Evolutionary conservation across 1,284 basidiomycete genomes (phyloP).

Genomic region (Malassezia slooffiae): DNA sequence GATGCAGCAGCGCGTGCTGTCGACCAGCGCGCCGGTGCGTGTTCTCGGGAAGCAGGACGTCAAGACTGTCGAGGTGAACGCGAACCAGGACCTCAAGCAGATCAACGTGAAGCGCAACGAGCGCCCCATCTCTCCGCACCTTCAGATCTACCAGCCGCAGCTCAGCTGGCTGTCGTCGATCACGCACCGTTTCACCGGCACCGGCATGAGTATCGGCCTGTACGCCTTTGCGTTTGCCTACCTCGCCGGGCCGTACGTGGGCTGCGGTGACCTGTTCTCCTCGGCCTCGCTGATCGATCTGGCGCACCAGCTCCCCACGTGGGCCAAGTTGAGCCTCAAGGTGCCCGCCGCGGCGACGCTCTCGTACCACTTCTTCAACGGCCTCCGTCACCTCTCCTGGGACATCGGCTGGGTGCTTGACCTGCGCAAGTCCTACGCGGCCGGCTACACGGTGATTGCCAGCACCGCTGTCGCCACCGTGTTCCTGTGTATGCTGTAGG

Average conservation of each 20-base stretch:
- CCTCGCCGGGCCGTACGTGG: slow-evolving; percentile 64
- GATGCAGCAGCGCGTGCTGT: slow-evolving; percentile 2
- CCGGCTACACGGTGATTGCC: slow-evolving; percentile 36
- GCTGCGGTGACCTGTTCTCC: slow-evolving; percentile 54
- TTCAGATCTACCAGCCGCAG: slow-evolving; percentile 93
- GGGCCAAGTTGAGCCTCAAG: slow-evolving; percentile 43
- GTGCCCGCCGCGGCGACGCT: slow-evolving; percentile 27
- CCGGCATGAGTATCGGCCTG: slow-evolving; percentile 56
- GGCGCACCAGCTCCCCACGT: slow-evolving; percentile 52
- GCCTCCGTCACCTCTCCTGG: slow-evolving; percentile 82
- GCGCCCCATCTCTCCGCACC: slow-evolving; percentile 80
- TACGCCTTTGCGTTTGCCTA: slow-evolving; percentile 83
- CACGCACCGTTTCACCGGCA: slow-evolving; percentile 72
- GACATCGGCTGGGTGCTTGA: slow-evolving; percentile 58
- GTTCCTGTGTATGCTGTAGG: slow-evolving; percentile 28
- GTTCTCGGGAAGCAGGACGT: slow-evolving; percentile 4
- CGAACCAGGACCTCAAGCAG: slow-evolving; percentile 55
- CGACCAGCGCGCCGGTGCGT: slow-evolving; percentile 4
- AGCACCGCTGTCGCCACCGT: slow-evolving; percentile 25
- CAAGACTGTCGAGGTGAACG: slow-evolving; percentile 44
- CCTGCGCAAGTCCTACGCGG: slow-evolving; percentile 32
- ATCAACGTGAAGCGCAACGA: slow-evolving; percentile 74
- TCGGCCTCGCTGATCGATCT: slow-evolving; percentile 66
- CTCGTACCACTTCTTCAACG: slow-evolving; percentile 75
- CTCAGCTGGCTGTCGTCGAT: slow-evolving; percentile 76